These are phyloP conservation scores for Aspergillus sp. DNA, from an alignment of 2,329 filamentous ascomycete genomes.

Conservation along the genomic window DNA sequence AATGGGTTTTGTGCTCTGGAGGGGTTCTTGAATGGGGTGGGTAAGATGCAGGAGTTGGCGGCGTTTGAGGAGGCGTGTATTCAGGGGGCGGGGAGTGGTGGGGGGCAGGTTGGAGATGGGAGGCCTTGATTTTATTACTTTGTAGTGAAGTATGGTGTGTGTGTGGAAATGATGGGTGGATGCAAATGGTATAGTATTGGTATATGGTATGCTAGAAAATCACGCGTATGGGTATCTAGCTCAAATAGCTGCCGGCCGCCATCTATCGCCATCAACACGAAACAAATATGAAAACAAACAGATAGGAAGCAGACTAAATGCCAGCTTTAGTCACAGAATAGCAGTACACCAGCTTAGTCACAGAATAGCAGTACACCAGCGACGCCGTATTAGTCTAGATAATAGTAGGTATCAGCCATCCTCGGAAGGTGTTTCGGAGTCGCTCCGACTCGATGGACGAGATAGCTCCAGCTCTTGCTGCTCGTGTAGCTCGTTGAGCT, in stretches of 20 bases:
- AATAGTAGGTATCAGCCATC: neutral
- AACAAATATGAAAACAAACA: neutral
- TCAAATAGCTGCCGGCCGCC: neutral
- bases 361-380: neutral
- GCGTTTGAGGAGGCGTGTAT: slow-evolving; percentile 35
- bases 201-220: neutral
- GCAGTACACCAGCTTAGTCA: neutral
- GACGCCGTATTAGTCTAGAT: neutral
- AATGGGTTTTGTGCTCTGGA: slow-evolving; percentile 35
- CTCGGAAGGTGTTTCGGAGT: neutral
- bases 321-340: slow-evolving; percentile 7
- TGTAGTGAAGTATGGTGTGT: neutral
- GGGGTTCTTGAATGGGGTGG: slow-evolving; percentile 27
- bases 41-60: slow-evolving; percentile 28
- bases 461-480: slow-evolving; percentile 29
- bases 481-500: slow-evolving; percentile 21
- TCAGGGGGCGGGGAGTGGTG: slow-evolving; percentile 26
- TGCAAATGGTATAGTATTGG: too few species aligned
- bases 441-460: slow-evolving; percentile 36
- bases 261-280: neutral
- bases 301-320: neutral
- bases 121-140: slow-evolving; percentile 11
- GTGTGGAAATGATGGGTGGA: neutral
- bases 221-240: neutral
- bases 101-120: slow-evolving; percentile 30